Conservation (phyloP, 768 basidiomycete species). For the Suillus subalutaceus region DNA sequence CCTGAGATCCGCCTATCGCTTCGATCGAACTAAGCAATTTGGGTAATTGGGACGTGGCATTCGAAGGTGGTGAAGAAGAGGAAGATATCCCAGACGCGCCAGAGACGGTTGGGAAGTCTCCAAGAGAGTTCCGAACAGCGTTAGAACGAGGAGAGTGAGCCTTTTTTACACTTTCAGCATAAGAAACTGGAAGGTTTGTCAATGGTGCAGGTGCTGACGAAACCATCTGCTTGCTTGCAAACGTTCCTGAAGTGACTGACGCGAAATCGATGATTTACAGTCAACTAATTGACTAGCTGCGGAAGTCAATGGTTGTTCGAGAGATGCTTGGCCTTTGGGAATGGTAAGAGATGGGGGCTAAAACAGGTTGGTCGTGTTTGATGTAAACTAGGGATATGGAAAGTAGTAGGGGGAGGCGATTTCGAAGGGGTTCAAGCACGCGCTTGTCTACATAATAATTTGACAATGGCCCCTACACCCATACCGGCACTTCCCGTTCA, state of each 20-base stretch:
- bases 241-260: neutral
- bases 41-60: neutral
- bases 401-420: neutral
- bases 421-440: constrained; percentile 3
- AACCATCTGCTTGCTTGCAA: constrained; percentile 24
- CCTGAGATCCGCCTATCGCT: constrained; percentile 2
- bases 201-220: constrained; percentile 32
- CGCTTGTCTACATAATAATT: constrained; percentile 5
- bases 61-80: constrained; percentile 16
- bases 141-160: constrained; percentile 40
- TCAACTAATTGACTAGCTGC: neutral
- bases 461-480: constrained; percentile 7
- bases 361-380: neutral
- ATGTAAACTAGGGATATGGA: constrained; percentile 1
- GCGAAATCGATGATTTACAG: neutral
- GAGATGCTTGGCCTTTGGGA: neutral
- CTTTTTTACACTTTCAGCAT: constrained; percentile 57
- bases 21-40: neutral
- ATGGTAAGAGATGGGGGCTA: neutral
- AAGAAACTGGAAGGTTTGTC: constrained; percentile 51
- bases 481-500: constrained; percentile 2
- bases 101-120: constrained; percentile 8
- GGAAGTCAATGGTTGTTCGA: neutral
- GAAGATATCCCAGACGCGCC: constrained; percentile 10
- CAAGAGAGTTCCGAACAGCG: constrained; percentile 8